phyloP scores from a whole-genome alignment of 164 flowering plant genomes.

The Vitis rupestris region DNA sequence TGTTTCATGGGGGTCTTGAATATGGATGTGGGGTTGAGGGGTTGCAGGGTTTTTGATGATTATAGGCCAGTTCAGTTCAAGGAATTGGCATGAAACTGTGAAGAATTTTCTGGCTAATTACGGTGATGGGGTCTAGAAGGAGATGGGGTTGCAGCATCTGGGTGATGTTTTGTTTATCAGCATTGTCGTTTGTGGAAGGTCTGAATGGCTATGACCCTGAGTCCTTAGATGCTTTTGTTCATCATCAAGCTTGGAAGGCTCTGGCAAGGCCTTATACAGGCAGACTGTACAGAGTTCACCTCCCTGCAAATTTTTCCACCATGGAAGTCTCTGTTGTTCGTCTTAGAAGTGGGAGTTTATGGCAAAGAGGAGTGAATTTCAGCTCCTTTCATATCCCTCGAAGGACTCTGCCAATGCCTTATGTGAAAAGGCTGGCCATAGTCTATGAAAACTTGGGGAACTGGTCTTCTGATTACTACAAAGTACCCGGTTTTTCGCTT shows the following conservation, averaged over 20 bases:
- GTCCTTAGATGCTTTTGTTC: conserved; percentile 26
- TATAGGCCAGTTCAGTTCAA: not conserved
- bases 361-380: conserved; percentile 37
- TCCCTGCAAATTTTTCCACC: conserved; percentile 42
- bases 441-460: conserved; percentile 41
- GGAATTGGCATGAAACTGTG: conserved; percentile 13
- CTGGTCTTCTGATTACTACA: conserved; percentile 36
- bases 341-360: conserved; percentile 29
- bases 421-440: conserved; percentile 31
- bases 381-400: conserved; percentile 33
- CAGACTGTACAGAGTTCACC: conserved; percentile 21
- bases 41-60: too few relatives aligned
- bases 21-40: too few relatives aligned
- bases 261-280: conserved; percentile 27
- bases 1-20: too few relatives aligned
- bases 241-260: conserved; percentile 17
- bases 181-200: conserved; percentile 1
- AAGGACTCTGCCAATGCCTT: conserved; percentile 28
- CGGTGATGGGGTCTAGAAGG: conserved; percentile 15
- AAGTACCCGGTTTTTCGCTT: conserved; percentile 30
- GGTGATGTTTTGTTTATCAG: conserved; percentile 2
- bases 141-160: conserved; percentile 9
- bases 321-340: conserved; percentile 32
- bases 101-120: conserved; percentile 7
- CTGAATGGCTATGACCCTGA: conserved; percentile 2